Conservation (phyloP, 73 alveolate genomes). For the Stentor roeselii region DNA sequence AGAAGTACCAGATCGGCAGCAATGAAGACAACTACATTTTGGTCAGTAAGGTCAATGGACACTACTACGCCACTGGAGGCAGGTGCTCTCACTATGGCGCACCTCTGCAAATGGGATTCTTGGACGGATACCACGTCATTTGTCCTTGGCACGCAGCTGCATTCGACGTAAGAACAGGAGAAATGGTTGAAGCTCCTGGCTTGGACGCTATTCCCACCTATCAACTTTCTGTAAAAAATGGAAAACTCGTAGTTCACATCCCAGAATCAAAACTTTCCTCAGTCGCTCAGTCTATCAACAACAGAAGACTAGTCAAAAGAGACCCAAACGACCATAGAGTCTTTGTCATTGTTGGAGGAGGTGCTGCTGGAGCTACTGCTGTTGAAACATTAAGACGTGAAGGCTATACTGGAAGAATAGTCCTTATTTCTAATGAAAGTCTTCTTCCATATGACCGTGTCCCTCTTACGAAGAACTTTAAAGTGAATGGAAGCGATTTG, state of each 20-base stretch:
- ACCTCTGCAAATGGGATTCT: constrained; percentile 66
- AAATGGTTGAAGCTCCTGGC: constrained; percentile 78
- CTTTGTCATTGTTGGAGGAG: constrained; percentile 89
- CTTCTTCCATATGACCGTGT: constrained; percentile 65
- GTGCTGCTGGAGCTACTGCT: constrained; percentile 87
- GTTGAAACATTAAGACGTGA: constrained; percentile 88
- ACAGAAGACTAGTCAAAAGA: constrained; percentile 66
- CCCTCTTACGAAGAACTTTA: constrained; percentile 34
- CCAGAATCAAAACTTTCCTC: constrained; percentile 44
- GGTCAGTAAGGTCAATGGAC: constrained; percentile 49
- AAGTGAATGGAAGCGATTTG: constrained; percentile 2
- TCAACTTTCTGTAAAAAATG: constrained; percentile 63
- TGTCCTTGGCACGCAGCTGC: constrained; percentile 94
- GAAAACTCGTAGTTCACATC: constrained; percentile 58
- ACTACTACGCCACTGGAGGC: constrained; percentile 43
- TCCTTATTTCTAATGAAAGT: constrained; percentile 69
- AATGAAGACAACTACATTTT: constrained; percentile 51
- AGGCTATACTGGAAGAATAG: constrained; percentile 78
- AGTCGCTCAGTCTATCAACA: constrained; percentile 29
- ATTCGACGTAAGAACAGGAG: constrained; percentile 78
- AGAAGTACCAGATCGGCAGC: constrained; percentile 46
- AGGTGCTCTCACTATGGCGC: constrained; percentile 89
- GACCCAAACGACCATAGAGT: constrained; percentile 64
- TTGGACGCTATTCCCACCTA: constrained; percentile 76
- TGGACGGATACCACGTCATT: constrained; percentile 73